These are phyloP conservation scores for Tetraselmis chui DNA, from an alignment of 139 green algal genomes.

Conservation along the genomic window DNA sequence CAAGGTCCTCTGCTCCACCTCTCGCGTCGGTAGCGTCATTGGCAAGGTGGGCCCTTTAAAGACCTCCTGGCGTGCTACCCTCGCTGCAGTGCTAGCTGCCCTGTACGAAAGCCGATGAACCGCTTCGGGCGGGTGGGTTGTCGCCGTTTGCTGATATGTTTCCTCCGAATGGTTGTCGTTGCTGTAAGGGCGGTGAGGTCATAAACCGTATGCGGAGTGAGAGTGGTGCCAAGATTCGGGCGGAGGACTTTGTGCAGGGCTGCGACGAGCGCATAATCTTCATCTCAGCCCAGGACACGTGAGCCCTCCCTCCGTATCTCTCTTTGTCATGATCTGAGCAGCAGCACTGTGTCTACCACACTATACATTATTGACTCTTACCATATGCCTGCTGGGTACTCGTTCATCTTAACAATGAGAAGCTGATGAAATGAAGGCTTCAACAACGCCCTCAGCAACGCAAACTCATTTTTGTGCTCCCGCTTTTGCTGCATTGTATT, in stretches of 20 bases:
- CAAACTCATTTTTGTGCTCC: slow-evolving; percentile 11
- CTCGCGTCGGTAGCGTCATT: neutral
- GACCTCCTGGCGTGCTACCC: neutral
- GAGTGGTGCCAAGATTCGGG: slow-evolving; percentile 32
- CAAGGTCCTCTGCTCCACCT: neutral
- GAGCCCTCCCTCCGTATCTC: neutral
- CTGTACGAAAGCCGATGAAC: neutral
- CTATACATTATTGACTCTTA: too few species aligned
- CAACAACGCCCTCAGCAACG: too few species aligned
- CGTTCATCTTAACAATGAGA: too few species aligned
- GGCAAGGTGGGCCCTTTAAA: neutral
- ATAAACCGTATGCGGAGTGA: slow-evolving; percentile 31
- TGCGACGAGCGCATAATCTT: slow-evolving; percentile 15
- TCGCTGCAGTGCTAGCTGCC: neutral
- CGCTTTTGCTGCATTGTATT: neutral
- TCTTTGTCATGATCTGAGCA: neutral
- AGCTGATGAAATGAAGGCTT: too few species aligned
- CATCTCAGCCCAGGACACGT: neutral
- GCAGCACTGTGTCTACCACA: slow-evolving; percentile 26
- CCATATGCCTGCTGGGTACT: too few species aligned
- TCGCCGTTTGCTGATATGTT: too few species aligned
- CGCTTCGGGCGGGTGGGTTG: neutral
- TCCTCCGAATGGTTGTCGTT: too few species aligned
- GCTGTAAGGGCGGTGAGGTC: slow-evolving; percentile 23
- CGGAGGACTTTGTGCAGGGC: slow-evolving; percentile 17